Percentiles rank a stretch among this genome's conserved stretches.
phyloP scores from a whole-genome alignment of 2,329 filamentous ascomycete species.

The Cladobotryum mycophilum region DNA sequence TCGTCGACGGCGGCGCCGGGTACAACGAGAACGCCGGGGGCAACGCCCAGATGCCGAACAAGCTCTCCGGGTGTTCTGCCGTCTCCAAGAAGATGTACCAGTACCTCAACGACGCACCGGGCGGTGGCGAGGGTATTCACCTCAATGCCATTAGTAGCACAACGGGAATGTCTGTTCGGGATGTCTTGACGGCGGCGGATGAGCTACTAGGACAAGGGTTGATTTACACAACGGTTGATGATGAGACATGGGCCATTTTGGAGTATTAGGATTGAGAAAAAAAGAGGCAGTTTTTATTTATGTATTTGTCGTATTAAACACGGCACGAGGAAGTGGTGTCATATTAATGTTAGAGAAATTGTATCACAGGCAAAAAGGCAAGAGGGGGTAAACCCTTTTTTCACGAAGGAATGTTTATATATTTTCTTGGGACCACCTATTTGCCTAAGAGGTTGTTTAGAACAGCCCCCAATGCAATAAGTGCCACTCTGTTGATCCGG shows the following conservation, averaged over 20 bases:
- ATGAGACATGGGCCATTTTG: conserved; percentile 83
- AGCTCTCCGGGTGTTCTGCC: conserved; percentile 44
- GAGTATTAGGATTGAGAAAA: conserved; percentile 36
- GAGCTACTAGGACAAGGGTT: conserved; percentile 68
- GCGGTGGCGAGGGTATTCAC: conserved; percentile 78
- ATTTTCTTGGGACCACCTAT: too few relatives aligned
- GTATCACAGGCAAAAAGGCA: too few relatives aligned
- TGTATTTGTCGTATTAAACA: not conserved
- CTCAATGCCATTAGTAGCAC: conserved; percentile 66
- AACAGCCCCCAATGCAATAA: too few relatives aligned
- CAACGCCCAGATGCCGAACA: conserved; percentile 31
- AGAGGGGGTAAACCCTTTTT: too few relatives aligned
- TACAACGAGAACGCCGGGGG: conserved; percentile 31
- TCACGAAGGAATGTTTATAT: too few relatives aligned
- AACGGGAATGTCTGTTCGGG: conserved; percentile 58
- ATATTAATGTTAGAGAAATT: not conserved
- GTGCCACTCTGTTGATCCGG: too few relatives aligned
- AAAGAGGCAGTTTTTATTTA: not conserved
- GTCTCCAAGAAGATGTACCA: conserved; percentile 65
- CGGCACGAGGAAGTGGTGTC: not conserved
- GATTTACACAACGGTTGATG: conserved; percentile 88
- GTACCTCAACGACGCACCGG: conserved; percentile 58
- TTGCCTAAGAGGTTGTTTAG: too few relatives aligned
- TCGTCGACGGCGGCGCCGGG: conserved; percentile 44
- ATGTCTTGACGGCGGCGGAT: conserved; percentile 72